A percentile compares a stretch with the other conserved stretches of the same genome.
Evolutionary conservation across 768 basidiomycete genomes (phyloP).

Genomic region (Suillus alpinus): DNA sequence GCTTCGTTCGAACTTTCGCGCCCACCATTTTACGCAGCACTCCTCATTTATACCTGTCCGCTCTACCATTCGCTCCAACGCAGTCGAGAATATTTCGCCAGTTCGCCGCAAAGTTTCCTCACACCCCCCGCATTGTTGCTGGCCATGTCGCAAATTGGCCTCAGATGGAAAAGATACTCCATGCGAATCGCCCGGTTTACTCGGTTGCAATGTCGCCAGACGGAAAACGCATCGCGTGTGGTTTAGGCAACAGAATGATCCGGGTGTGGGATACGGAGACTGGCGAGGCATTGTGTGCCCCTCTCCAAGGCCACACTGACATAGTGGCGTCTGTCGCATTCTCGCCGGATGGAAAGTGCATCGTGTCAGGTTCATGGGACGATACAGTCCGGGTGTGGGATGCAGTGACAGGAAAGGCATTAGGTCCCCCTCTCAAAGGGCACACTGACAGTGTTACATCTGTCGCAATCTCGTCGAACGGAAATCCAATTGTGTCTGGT

Average conservation of each 20-base stretch:
- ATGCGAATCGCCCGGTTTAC: rapidly evolving
- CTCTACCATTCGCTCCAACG: constrained; percentile 20
- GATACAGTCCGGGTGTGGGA: constrained; percentile 13
- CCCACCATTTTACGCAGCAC: constrained; percentile 13
- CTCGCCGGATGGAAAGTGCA: constrained; percentile 3
- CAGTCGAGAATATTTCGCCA: constrained; percentile 16
- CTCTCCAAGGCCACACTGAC: background rate
- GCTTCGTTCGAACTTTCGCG: constrained; percentile 14
- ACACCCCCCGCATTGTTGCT: background rate
- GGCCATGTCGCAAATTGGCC: constrained; percentile 2
- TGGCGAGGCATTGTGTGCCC: background rate
- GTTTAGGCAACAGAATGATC: constrained; percentile 7
- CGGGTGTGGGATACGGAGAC: constrained; percentile 1
- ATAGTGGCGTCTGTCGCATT: background rate
- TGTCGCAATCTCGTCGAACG: background rate
- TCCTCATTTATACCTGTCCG: constrained; percentile 25
- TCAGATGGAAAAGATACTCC: background rate
- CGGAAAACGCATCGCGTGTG: constrained; percentile 2
- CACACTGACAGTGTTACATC: background rate
- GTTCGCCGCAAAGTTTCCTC: constrained; percentile 12
- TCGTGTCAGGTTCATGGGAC: constrained; percentile 14
- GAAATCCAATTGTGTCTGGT: background rate
- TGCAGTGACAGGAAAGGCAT: background rate
- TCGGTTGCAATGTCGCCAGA: background rate
- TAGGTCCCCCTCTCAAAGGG: background rate